Percentiles rank a stretch among this genome's conserved stretches.
phyloP scores from a whole-genome alignment of 192 early-diverging fungal species.

The Backusella macrospora region DNA sequence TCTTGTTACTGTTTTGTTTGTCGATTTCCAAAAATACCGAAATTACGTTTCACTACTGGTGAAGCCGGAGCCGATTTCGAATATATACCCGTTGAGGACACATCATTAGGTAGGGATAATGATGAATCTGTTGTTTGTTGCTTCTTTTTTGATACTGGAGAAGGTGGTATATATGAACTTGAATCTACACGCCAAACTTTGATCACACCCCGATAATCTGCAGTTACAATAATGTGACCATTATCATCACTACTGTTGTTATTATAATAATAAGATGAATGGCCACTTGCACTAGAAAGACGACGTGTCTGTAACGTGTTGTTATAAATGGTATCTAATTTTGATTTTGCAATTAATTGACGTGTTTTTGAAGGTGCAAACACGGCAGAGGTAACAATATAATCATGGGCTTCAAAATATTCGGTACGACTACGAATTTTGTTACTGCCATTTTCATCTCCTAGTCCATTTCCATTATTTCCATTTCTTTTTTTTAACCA shows the following conservation, averaged over 20 bases:
- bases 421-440: conserved; percentile 27
- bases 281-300: conserved; percentile 5
- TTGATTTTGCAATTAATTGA: conserved; percentile 57
- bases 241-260: conserved; percentile 14
- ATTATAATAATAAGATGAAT: background rate
- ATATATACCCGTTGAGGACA: background rate
- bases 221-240: conserved; percentile 63
- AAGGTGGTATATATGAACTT: background rate
- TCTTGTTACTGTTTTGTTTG: background rate
- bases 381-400: conserved; percentile 58
- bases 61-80: conserved; percentile 5
- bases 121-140: background rate
- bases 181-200: conserved; percentile 68
- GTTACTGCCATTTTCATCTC: background rate
- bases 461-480: conserved; percentile 2
- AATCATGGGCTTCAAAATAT: conserved; percentile 50
- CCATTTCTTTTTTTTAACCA: conserved; percentile 25
- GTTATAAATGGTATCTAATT: conserved; percentile 42
- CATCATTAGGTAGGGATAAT: background rate
- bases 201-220: conserved; percentile 62
- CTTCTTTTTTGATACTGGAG: background rate
- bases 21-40: conserved; percentile 11
- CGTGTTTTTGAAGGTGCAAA: conserved; percentile 63
- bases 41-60: background rate
- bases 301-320: conserved; percentile 28